Conservation (phyloP, 352 stramenopile genomes). For the Globisporangium acanthophoron region DNA sequence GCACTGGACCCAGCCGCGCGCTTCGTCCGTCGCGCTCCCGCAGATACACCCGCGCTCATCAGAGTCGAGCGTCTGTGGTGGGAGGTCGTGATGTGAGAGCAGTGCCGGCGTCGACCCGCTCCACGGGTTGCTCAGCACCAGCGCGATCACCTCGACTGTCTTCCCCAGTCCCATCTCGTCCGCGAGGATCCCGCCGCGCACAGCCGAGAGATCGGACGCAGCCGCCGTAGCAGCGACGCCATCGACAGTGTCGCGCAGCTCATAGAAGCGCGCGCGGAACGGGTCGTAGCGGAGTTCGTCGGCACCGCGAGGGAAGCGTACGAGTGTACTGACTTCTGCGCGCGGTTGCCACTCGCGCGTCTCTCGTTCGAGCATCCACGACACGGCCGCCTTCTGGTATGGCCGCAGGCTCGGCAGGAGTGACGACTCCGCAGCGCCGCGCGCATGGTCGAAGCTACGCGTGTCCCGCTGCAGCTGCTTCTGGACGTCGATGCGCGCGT, state of each 20-base stretch:
- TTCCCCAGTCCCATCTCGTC: constrained; percentile 92
- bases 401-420: constrained; percentile 88
- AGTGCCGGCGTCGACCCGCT: constrained; percentile 30
- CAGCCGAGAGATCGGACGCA: neutral
- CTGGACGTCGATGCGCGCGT: constrained; percentile 36
- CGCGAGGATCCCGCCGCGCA: constrained; percentile 86
- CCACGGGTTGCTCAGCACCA: constrained; percentile 41
- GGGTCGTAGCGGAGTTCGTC: constrained; percentile 27
- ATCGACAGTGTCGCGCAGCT: neutral
- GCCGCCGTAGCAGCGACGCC: no score
- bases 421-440: constrained; percentile 11
- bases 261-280: constrained; percentile 25
- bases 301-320: constrained; percentile 1
- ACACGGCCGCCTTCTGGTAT: constrained; percentile 96
- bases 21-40: constrained; percentile 28
- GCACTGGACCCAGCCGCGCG: constrained; percentile 42
- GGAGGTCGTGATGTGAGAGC: constrained; percentile 20
- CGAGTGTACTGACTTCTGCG: constrained; percentile 12
- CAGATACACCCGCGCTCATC: constrained; percentile 45
- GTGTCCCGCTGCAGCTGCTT: constrained; percentile 29
- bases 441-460: constrained; percentile 16
- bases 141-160: constrained; percentile 76
- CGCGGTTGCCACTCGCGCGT: constrained; percentile 9
- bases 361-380: constrained; percentile 93
- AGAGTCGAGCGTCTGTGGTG: neutral